Base-by-base conservation (phyloP, 1,284 basidiomycete species). In the Cryptococcus sp. region DNA sequence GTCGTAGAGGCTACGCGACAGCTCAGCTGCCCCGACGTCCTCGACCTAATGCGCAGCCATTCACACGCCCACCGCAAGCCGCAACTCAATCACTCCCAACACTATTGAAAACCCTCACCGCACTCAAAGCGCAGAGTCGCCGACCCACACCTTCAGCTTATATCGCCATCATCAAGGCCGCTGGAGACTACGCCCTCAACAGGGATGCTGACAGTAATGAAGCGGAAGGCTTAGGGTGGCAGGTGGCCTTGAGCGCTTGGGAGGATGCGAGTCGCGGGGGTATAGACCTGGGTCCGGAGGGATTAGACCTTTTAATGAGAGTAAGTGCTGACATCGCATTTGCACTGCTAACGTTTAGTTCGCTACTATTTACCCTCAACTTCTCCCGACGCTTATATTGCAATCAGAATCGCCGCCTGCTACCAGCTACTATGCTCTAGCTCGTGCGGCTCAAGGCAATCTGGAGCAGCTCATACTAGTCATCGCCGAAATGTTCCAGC, bases 201-300 rank as follows among this genome's bases (percentile, higher is more conserved):
- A 23, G 50, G 10, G 59, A 40, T 17, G 45, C 57, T 0, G 51
- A 52, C 13, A 57, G 46, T 1, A 61, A 62, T 41, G 54, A 60
- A 10, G 42, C 57, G 1, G 64, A 61, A 1, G 58, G 65, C 11
- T 56, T 76, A 11, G 74, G 70, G 4, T 69, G 71, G 59, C 66
- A 71, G 59, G 61, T 76, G 27, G 71, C 71, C 2, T 57, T 68
- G 38, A 69, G 57, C 8, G 69, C 73, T 0, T 69, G 68, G 58
- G 57, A 68, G 27, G 75, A 76, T 45, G 75, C 75, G 11, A 50
- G 59, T n/a, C 57, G 56, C 0, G 73, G 71, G 15, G 65, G 65
- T 1, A 58, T 75, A 20, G 71, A 74, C 20, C 60, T 76, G 6
- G 72, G 71, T 8, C 40, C 46, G 10, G 64, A 66, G 15, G 69